phyloP scores from a whole-genome alignment of 768 basidiomycete species.

The Naganishia onofrii region DNA sequence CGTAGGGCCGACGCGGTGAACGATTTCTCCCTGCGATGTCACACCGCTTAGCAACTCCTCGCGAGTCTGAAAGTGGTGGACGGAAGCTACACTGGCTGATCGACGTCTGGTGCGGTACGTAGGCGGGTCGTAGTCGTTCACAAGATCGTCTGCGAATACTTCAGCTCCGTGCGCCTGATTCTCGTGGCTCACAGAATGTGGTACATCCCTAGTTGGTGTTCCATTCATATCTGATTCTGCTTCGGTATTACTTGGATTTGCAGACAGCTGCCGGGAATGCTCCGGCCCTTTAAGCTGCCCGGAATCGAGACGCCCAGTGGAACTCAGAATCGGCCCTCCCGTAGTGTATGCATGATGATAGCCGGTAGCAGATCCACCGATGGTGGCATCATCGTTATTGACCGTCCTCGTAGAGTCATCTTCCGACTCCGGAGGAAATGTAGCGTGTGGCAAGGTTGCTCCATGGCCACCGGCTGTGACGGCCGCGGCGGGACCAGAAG shows the following conservation, averaged over 20 bases:
- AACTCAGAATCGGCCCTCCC: background rate
- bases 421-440: background rate
- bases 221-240: too few species aligned
- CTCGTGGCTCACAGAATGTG: background rate
- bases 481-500: background rate
- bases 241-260: too few species aligned
- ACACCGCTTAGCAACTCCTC: background rate
- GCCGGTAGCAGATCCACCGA: background rate
- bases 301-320: background rate
- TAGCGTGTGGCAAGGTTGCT: background rate
- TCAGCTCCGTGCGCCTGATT: background rate
- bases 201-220: background rate
- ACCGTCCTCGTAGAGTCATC: conserved; percentile 1
- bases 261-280: too few species aligned
- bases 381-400: background rate
- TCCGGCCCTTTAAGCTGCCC: too few species aligned
- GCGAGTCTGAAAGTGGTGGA: conserved; percentile 16
- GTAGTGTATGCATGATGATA: background rate
- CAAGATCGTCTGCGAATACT: background rate
- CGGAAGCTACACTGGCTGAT: conserved; percentile 7
- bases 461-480: background rate
- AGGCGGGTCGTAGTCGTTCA: conserved; percentile 15
- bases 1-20: too few species aligned
- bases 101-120: conserved; percentile 15
- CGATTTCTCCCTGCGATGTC: background rate